Base-by-base conservation (phyloP, 2,329 filamentous ascomycete genomes). In the Monilinia fructicola region DNA sequence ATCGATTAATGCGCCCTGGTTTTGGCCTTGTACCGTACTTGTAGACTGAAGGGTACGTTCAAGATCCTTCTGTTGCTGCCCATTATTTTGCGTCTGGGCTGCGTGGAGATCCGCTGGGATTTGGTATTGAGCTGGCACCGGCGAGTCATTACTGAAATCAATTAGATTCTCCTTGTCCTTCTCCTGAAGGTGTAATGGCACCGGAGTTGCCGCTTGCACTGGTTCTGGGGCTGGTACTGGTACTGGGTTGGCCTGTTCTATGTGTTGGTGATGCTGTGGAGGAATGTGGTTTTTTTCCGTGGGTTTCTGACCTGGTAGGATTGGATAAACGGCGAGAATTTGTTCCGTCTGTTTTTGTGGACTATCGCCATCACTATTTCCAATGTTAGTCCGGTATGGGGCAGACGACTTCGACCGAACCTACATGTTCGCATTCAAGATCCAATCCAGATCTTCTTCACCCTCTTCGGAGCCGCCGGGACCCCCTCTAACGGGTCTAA, bases 381-480 rank as follows among this genome's bases (percentile, higher is more conserved):
- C 35, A 4, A 28, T 50, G 67, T 77, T 52, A 65, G 54, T 54
- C 64, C 58, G 46, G 38, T 48, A 65, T 35, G 62, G 62, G 28
- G 55, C n/a, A 40, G 55, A 50, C 9, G 35, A 21, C 31, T 26
- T 12, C 10, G 28, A 54, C 23, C 23, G 2, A 44, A 77, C 86
- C 78, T 79, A 96, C 93, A 99, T 85, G 66, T 88, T 83, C 1
- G 93, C 90, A 77, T 94, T 90, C 74, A 99, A 91, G 74, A 98
- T 93, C 92, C 92, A 99, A 78, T 98, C 95, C 40, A 99, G 81
- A 71, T 91, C 92, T 76, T 96, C 92, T 77, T 96, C 91, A 38
- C 91, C 91, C 76, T 94, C 89, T 70, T 95, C 91, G 4, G 84
- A 76, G 1, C 87, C 88, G 42, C 88, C 89, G 1, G 88, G 87